Evolutionary conservation across 371 early-diverging fungal species (phyloP), one percentile per base, ranked within the genome.

Genomic region (Rhizopus arrhizus): DNA sequence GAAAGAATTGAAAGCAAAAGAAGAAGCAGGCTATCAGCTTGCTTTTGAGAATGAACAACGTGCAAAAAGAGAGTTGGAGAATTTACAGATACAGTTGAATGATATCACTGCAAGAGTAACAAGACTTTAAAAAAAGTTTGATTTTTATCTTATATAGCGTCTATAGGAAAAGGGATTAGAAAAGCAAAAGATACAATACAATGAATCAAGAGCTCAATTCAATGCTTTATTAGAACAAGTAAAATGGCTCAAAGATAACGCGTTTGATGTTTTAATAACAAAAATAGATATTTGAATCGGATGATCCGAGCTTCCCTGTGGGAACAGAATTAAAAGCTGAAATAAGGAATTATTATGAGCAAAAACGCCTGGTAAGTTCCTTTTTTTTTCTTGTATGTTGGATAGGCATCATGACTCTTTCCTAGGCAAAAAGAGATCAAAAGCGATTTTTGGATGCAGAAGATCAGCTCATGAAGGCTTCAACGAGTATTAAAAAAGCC

Each of bases 21-120:
- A 74, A 50, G 69, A 75, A 55, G 72, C 68, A 5, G 71, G 65
- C 38, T 79, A 79, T 32, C 79, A 79, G 7, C 52, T 60, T 1
- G 74, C 79, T 3, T 79, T 79, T 62, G 79, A 79, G 31, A 64
- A 55, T 48, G 79, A 79, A 51, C 78, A 77, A 38, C 34, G 60
- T 16, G 67, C 69, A 15, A 77, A 70, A 38, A 56, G 70, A 31
- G 65, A 68, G 32, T 62, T 74, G 32, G 78, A 70, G 31, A 42
- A 55, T 5, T 12, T 72, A 7, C 59, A 59, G 28, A 15, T 15
- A 10, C 33, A 28, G 1, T 56, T 63, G 36, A 29, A 59, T 9
- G 32, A 15, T 8, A 28, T 43, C n/a, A n/a, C 53, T 6, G 8
- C 54, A 11, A 53, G 48, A 58, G 50, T 58, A 36, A 50, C 15